Evolutionary conservation across 139 green algal genomes (phyloP).

Genomic region (Eudorina sp.): DNA sequence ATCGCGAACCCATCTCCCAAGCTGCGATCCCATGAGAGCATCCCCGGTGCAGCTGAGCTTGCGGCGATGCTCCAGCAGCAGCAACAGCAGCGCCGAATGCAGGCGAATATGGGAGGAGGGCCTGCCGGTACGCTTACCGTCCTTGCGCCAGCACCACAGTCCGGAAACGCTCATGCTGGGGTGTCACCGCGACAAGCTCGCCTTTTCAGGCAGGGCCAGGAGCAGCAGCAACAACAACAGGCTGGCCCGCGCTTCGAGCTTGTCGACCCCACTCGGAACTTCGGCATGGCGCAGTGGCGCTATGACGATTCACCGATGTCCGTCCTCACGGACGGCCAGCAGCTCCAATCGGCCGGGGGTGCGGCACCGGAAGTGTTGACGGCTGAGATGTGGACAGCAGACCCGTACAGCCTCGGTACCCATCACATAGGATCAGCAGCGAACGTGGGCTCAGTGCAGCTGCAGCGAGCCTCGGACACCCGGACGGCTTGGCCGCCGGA

Average conservation of each 20-base stretch:
- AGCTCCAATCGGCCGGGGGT: background rate
- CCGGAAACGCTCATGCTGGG: background rate
- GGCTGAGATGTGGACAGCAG: background rate
- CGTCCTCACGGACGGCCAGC: background rate
- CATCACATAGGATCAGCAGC: background rate
- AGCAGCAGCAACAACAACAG: slow-evolving; percentile 3
- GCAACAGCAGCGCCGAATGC: background rate
- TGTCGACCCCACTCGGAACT: background rate
- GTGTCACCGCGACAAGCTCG: background rate
- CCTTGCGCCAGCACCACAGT: background rate
- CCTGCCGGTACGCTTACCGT: background rate
- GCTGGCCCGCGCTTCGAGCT: background rate
- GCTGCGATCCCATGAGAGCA: background rate
- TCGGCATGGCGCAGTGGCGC: background rate
- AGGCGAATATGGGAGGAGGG: background rate
- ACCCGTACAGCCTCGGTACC: background rate
- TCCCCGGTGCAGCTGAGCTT: background rate
- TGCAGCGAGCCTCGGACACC: background rate
- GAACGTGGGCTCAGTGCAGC: background rate
- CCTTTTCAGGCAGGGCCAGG: background rate
- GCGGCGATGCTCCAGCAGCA: slow-evolving; percentile 2
- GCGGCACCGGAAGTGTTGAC: background rate
- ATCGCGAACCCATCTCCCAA: background rate
- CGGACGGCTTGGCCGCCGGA: background rate
- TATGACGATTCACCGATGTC: slow-evolving; percentile 23